phyloP scores from a whole-genome alignment of 371 early-diverging fungal species.

The Mortierella sp. region DNA sequence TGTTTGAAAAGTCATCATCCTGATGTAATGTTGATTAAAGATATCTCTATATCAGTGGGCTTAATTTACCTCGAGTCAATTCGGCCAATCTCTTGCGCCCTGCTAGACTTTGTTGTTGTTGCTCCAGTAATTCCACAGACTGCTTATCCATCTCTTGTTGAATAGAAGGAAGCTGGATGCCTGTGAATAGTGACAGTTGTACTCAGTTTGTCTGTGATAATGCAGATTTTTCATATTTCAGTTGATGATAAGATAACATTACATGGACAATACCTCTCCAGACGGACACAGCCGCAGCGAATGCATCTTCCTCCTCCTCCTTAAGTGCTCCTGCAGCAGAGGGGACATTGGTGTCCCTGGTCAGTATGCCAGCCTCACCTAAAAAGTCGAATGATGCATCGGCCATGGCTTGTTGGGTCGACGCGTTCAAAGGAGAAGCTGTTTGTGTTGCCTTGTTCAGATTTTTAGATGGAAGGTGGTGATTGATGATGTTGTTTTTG shows the following conservation, averaged over 20 bases:
- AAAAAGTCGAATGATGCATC: conserved; percentile 54
- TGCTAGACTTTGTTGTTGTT: conserved; percentile 83
- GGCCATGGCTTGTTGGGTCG: conserved; percentile 23
- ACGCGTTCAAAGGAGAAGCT: conserved; percentile 4
- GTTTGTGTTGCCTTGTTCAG: neutral
- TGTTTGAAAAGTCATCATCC: neutral
- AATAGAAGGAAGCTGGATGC: conserved; percentile 74
- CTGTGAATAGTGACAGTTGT: conserved; percentile 8
- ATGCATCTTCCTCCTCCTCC: conserved; percentile 60
- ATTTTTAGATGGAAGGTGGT: neutral
- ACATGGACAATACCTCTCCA: conserved; percentile 59
- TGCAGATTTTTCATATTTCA: neutral
- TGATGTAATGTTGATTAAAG: neutral
- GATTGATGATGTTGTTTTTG: neutral
- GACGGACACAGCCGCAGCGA: conserved; percentile 68
- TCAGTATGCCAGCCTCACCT: conserved; percentile 33
- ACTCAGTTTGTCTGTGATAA: neutral
- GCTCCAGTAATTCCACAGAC: conserved; percentile 83
- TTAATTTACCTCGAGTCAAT: conserved; percentile 80
- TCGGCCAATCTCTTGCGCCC: conserved; percentile 88
- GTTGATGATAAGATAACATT: neutral
- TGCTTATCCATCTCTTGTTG: conserved; percentile 84
- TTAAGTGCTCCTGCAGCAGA: conserved; percentile 10
- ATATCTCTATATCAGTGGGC: neutral
- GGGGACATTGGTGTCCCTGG: neutral